Evolutionary conservation across 163 green algal genomes (phyloP), one percentile per base, ranked within the genome.

Genomic region (Scenedesmus sp.): DNA sequence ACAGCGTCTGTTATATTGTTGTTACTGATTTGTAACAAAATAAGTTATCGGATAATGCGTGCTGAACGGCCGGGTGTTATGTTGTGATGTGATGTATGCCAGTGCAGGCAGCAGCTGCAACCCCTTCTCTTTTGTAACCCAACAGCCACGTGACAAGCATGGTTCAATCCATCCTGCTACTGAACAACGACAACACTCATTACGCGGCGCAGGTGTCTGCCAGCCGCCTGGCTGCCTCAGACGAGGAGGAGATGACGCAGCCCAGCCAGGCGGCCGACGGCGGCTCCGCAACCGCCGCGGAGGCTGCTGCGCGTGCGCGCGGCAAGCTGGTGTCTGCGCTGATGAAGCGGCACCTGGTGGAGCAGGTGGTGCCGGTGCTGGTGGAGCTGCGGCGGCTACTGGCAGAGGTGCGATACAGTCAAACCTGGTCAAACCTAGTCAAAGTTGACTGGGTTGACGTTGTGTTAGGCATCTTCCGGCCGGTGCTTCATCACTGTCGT

Each of bases 311-410:
- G 34, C 79, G 81, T 20, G 93, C 92, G 8, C 90, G 93, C 18
- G 92, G 93, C 88, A 92, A 91, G 76, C 88, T 98, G 94, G 95
- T 99, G 79, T 94, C 94, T 26, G 94, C 95, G 8, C 96, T 99
- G 94, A 98, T 99, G 96, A 96, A 96, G 79, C 97, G 98, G 94
- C 97, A 99, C 94, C 95, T 99, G 85, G 94, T 97, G 59, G 97
- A 98, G 92, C 92, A 90, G 62, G 95, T 98, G 73, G 94, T 99
- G 82, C 97, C 97, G 1, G 92, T 98, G 56, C 82, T 99, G 84
- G 89, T 98, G 55, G 96, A 98, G 93, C 95, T 99, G 20, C 95
- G 96, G 85, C 90, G 94, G 54, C 90, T 94, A 90, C 93, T 98
- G 87, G 94, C 74, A 55, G 90, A 98, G 93, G 94, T 93, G 76